Evolutionary conservation across 169 alveolate genomes (phyloP).

Genomic region (Babesia bovis): DNA sequence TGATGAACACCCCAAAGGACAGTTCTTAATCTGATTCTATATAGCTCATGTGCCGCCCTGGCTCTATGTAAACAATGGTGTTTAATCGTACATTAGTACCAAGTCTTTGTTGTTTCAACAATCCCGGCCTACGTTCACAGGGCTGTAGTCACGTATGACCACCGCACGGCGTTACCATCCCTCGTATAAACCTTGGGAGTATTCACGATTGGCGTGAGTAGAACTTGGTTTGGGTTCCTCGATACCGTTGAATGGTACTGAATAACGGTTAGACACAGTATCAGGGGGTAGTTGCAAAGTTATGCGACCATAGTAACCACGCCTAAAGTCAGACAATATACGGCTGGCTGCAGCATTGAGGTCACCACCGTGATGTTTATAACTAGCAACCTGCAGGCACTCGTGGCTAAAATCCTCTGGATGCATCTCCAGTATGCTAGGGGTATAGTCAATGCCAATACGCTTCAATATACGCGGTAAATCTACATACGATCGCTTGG

Average conservation of each 20-base stretch:
- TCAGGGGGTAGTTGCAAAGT: slow-evolving; percentile 76
- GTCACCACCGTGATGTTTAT: slow-evolving; percentile 54
- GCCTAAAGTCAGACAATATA: slow-evolving; percentile 76
- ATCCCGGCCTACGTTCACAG: too few relatives aligned
- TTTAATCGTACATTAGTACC: too few relatives aligned
- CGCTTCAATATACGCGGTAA: slow-evolving; percentile 33
- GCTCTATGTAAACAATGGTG: too few relatives aligned
- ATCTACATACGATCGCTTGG: slow-evolving; percentile 21
- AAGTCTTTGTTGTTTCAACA: too few relatives aligned
- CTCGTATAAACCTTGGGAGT: slow-evolving; percentile 41
- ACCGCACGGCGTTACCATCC: slow-evolving; percentile 46
- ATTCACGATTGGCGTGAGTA: neutral
- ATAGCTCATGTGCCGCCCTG: too few relatives aligned
- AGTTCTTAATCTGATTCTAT: neutral
- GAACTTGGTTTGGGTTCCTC: neutral
- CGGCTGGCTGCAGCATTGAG: slow-evolving; percentile 76
- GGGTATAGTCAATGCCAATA: slow-evolving; percentile 7
- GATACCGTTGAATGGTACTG: slow-evolving; percentile 10
- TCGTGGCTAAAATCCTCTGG: slow-evolving; percentile 32
- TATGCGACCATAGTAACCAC: slow-evolving; percentile 74
- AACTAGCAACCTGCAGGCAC: slow-evolving; percentile 35
- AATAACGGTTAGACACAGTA: slow-evolving; percentile 37
- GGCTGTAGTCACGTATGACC: too few relatives aligned
- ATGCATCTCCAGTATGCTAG: slow-evolving; percentile 20
- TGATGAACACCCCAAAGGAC: neutral